Base-by-base conservation (phyloP, 345 rosid genomes). In the Citrus medica region DNA sequence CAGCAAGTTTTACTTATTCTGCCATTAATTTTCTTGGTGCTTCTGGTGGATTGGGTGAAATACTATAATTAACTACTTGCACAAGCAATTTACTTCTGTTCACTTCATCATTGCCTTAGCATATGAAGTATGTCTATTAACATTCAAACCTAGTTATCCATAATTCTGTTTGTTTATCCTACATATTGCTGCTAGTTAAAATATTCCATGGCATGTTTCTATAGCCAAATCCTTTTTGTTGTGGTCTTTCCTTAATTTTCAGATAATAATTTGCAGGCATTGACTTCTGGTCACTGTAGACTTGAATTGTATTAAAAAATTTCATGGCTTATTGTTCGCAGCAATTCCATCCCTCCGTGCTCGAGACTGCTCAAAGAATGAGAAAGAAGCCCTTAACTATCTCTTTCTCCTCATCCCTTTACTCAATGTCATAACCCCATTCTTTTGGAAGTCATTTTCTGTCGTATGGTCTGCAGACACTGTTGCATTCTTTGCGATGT, bases 261-360 rank as follows among this genome's bases (percentile, higher is more conserved):
- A 19, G 9, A 73, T 33, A 7, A 9, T 38, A 21, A 32, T 65
- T 30, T 22, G 70, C 65, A 1, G 40, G 62, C 65, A 35, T 17
- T 69, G 22, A 9, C 27, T 62, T 28, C 25, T 61, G 51, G 72
- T 33, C 80, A 33, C 14, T 3, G 24, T 40, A 22, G 67, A 42
- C 68, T 9, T 69, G 25, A 60, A 71, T 35, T 53, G 12, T 63
- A 56, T 51, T 28, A 22, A 27, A 8, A 73, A 75, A 8, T 27
- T 22, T 68, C 2, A 13, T 27, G 60, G 38, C 40, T 32, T 28
- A 4, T 71, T 56, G 22, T 71, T 78, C 80, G 69, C 92, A 94
- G 98, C 98, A 46, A 92, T 95, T 77, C 99, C 98, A 80, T 92
- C 98, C 33, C 94, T 95, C 53, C 89, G 99, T 56, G 99, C 98